A percentile compares a stretch with the other conserved stretches of the same genome.
phyloP scores from a whole-genome alignment of 2,329 filamentous ascomycete genomes.

The Colletotrichum camelliae region DNA sequence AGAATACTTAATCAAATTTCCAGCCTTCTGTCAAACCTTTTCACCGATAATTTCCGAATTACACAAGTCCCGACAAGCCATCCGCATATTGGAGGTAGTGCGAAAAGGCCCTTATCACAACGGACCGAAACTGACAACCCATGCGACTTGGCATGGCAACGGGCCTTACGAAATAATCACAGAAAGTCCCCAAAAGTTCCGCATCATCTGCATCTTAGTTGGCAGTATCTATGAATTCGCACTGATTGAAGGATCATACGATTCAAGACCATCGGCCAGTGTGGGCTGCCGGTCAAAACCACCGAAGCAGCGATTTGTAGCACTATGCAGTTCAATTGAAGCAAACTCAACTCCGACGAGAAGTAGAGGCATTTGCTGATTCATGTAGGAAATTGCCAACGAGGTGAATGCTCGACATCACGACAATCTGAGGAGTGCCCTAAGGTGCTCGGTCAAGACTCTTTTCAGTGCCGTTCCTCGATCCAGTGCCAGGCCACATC shows the following conservation, averaged over 20 bases:
- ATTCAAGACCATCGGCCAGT: not conserved
- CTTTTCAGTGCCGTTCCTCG: not conserved
- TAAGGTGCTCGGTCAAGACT: too few species aligned
- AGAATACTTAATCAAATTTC: accelerated
- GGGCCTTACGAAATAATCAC: not conserved
- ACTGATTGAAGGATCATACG: not conserved
- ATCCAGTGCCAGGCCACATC: not conserved
- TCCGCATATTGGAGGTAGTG: not conserved
- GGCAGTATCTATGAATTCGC: not conserved
- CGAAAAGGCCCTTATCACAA: not conserved
- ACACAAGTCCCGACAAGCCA: not conserved
- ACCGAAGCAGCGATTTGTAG: not conserved
- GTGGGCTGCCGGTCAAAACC: not conserved
- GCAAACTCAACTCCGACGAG: not conserved
- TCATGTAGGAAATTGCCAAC: accelerated
- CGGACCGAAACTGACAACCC: not conserved
- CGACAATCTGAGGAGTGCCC: not conserved
- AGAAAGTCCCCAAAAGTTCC: not conserved
- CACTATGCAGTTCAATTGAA: not conserved
- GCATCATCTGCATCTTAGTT: not conserved
- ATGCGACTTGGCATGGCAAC: not conserved
- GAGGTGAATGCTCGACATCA: not conserved
- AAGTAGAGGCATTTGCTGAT: not conserved
- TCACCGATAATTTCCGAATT: not conserved
- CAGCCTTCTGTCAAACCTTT: not conserved